Evolutionary conservation across 2,329 filamentous ascomycete species (phyloP).

Genomic region (Neofusicoccum laricinum): DNA sequence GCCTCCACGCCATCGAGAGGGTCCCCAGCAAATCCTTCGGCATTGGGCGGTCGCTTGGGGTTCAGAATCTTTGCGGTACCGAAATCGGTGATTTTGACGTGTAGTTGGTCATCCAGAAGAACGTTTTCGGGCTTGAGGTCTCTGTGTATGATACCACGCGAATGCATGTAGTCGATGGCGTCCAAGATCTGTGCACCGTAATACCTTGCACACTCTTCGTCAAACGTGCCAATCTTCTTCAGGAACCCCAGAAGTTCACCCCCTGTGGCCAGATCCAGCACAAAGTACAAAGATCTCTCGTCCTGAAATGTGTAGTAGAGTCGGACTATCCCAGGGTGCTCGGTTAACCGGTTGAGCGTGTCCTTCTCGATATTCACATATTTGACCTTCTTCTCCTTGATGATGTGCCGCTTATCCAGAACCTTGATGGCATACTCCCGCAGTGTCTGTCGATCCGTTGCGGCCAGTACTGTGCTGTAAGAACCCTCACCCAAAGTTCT

Average conservation of each 20-base stretch:
- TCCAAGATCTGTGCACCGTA: conserved; percentile 96
- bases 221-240: conserved; percentile 92
- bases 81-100: conserved; percentile 98
- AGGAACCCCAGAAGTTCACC: conserved; percentile 89
- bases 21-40: conserved; percentile 42
- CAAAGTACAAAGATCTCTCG: conserved; percentile 92
- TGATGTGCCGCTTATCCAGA: conserved; percentile 96
- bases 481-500: conserved; percentile 90
- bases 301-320: conserved; percentile 99
- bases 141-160: conserved; percentile 89
- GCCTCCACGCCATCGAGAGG: conserved; percentile 60
- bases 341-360: conserved; percentile 90
- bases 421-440: conserved; percentile 99
- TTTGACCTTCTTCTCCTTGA: conserved; percentile 99
- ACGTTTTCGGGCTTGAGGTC: conserved; percentile 98
- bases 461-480: conserved; percentile 92
- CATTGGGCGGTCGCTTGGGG: conserved; percentile 27
- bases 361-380: conserved; percentile 99
- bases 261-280: conserved; percentile 86
- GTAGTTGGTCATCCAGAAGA: conserved; percentile 89
- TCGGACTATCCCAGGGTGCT: conserved; percentile 93
- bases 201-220: conserved; percentile 89
- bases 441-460: conserved; percentile 86
- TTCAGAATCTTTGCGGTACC: conserved; percentile 94
- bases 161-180: conserved; percentile 97